Conservation (phyloP, 2,329 filamentous ascomycete species). For the Lasiodiplodia hormozganensis region DNA sequence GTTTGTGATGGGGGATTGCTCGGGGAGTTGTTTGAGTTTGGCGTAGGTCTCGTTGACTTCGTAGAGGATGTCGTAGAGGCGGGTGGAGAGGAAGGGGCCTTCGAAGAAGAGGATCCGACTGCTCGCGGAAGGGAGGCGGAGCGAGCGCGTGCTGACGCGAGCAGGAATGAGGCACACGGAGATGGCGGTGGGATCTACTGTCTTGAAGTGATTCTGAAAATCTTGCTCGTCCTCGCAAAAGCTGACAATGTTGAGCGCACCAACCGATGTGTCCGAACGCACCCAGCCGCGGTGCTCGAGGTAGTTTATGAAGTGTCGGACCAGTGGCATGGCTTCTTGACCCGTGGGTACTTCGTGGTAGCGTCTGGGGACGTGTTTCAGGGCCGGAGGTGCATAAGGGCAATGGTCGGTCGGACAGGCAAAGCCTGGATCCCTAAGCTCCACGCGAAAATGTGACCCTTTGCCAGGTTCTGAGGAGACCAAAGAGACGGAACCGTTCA, state of each 20-base stretch:
- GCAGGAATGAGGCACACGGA: slow-evolving; percentile 42
- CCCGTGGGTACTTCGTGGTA: slow-evolving; percentile 29
- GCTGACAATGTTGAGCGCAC: slow-evolving; percentile 38
- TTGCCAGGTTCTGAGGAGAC: slow-evolving; percentile 44
- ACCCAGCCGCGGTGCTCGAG: slow-evolving; percentile 31
- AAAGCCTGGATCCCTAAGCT: slow-evolving; percentile 40
- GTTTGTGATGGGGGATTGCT: background rate
- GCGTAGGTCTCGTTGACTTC: slow-evolving; percentile 29
- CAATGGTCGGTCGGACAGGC: slow-evolving; percentile 28
- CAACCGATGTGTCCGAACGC: slow-evolving; percentile 25
- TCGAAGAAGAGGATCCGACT: slow-evolving; percentile 38
- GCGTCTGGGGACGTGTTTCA: slow-evolving; percentile 31
- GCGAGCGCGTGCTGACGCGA: slow-evolving; percentile 34
- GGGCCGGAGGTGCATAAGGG: background rate
- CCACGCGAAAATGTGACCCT: slow-evolving; percentile 53
- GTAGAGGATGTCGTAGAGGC: slow-evolving; percentile 32
- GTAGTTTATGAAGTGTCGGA: slow-evolving; percentile 32
- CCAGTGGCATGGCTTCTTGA: background rate
- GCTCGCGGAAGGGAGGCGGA: slow-evolving; percentile 31
- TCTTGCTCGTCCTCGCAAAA: slow-evolving; percentile 35
- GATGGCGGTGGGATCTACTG: slow-evolving; percentile 33
- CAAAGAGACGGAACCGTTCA: slow-evolving; percentile 49
- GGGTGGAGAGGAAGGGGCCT: slow-evolving; percentile 38
- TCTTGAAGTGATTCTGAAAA: slow-evolving; percentile 33
- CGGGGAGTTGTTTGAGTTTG: slow-evolving; percentile 2